These are phyloP conservation scores for Ceratobasidium sp. DNA, from an alignment of 1,284 basidiomycete species.

Conservation along the genomic window DNA sequence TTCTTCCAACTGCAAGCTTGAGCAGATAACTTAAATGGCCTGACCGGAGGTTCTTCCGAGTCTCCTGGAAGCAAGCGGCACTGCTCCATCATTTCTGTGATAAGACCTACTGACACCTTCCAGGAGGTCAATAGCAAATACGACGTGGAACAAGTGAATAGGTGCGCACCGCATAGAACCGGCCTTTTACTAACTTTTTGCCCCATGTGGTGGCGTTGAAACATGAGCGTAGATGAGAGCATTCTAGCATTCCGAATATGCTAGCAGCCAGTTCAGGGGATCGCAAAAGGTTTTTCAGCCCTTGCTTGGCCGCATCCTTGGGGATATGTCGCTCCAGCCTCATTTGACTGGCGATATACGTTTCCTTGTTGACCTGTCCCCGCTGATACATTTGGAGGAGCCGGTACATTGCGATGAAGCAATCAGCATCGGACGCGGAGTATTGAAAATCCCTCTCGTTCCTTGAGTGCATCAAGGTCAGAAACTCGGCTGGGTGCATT, in stretches of 20 bases:
- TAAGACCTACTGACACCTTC: not conserved
- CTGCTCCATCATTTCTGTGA: slow-evolving; percentile 10
- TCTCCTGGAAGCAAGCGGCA: not conserved
- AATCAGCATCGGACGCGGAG: not conserved
- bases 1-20: not conserved
- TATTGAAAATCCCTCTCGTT: not conserved
- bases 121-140: too few relatives aligned
- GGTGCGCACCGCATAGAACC: slow-evolving; percentile 2
- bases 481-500: not conserved
- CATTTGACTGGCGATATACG: not conserved
- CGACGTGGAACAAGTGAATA: not conserved
- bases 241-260: not conserved
- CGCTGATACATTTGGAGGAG: not conserved
- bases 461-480: not conserved
- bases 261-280: not conserved
- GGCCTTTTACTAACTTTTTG: not conserved
- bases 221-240: not conserved
- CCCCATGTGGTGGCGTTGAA: slow-evolving; percentile 7
- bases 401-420: not conserved
- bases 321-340: not conserved
- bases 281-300: not conserved
- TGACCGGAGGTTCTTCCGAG: not conserved
- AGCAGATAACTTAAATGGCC: not conserved
- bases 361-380: not conserved
- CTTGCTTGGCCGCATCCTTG: not conserved